Base-by-base conservation (phyloP, 805 yeast genomes). In the Pichia rugopelliculosa region DNA sequence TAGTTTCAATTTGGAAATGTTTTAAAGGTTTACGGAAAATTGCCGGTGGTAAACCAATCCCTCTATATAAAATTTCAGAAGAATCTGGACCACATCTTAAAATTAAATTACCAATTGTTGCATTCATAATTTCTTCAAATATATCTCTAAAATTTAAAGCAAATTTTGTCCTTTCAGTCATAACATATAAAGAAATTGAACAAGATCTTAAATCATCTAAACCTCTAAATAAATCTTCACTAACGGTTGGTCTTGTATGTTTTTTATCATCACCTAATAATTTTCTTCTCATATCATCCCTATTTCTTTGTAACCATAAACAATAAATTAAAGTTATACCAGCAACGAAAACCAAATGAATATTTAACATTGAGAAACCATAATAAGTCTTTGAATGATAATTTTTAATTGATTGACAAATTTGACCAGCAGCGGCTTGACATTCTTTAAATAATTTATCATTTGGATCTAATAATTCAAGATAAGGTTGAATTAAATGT, bases 401-500 rank as follows among this genome's bases (percentile, higher is more conserved):
- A 13, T 75, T 79, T 53, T 80, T 78, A 59, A 79, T 77, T 23
- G 80, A 66, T 53, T 77, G 84, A 57, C 86, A 80, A 36, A 81
- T 76, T 58, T 79, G 83, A 24, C 86, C 87, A 1, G 86, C 84
- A 22, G 84, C 85, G 2, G 82, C 82, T 57, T 80, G 86, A 59
- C 87, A 81, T 60, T 80, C 84, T 45, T 74, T 69, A 59, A 81
- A 80, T 26, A 81, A 62, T 41, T 76, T 68, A 58, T 79, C 81
- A 56, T 75, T 77, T 6, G 86, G 85, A 49, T 77, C 78, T 55
- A 81, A 61, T 6, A 79, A 61, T 56, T 80, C 86, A 48, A 81
- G 58, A 59, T 77, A 81, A 11, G 87, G 87, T 57, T 80, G 86
- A 45, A 81, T 73, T 50, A 81, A 61, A 42, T 78, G 62, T 50